phyloP scores from a whole-genome alignment of 2,329 filamentous ascomycete species.

The Diaporthe eres region DNA sequence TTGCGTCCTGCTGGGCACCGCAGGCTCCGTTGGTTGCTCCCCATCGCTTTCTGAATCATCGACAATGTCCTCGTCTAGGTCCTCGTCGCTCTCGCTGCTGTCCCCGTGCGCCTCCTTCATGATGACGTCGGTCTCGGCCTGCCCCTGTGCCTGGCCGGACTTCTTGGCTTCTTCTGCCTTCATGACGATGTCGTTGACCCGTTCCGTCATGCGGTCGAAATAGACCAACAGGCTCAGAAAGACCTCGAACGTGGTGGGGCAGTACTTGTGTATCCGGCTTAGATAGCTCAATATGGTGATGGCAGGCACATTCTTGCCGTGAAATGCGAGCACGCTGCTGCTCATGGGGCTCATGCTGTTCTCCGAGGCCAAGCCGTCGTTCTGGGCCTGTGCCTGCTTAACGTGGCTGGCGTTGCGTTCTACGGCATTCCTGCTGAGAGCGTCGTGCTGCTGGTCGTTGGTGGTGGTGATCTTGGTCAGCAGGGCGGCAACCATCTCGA shows the following conservation, averaged over 20 bases:
- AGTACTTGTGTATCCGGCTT: constrained; percentile 98
- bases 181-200: constrained; percentile 86
- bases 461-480: constrained; percentile 97
- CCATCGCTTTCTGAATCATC: constrained; percentile 59
- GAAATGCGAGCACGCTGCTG: constrained; percentile 88
- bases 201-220: constrained; percentile 98
- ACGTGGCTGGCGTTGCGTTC: constrained; percentile 78
- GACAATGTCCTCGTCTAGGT: constrained; percentile 64
- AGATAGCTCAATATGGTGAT: constrained; percentile 98
- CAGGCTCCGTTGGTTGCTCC: constrained; percentile 46
- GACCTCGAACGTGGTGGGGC: constrained; percentile 97
- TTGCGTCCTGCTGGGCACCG: constrained; percentile 44
- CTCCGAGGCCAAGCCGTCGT: constrained; percentile 41
- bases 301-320: constrained; percentile 97
- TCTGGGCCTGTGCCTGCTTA: constrained; percentile 62
- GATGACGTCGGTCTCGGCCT: constrained; percentile 49
- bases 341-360: constrained; percentile 70
- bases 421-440: constrained; percentile 84
- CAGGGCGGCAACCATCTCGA: constrained; percentile 98
- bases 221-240: constrained; percentile 96
- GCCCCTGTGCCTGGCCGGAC: constrained; percentile 47
- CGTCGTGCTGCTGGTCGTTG: constrained; percentile 94
- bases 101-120: constrained; percentile 53
- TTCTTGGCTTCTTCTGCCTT: constrained; percentile 72
- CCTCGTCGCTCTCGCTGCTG: constrained; percentile 56